Evolutionary conservation across 345 rosid species (phyloP).

Genomic region (Reutealis trisperma): DNA sequence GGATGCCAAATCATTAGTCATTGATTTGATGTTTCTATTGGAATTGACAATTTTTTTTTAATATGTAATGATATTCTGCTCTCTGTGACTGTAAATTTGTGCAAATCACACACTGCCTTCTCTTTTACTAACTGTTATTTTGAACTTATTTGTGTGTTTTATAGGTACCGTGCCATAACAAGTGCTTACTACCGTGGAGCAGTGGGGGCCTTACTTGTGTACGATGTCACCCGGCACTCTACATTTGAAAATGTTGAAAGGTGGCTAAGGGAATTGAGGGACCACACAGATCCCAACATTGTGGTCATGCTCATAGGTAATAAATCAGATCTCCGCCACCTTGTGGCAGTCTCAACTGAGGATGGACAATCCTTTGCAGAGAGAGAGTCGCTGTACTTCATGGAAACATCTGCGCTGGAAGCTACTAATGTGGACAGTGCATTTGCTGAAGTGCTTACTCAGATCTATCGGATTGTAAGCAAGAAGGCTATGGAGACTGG

Average conservation of each 20-base stretch:
- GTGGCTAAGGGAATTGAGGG: conserved; percentile 90
- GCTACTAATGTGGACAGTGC: conserved; percentile 87
- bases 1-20: neutral
- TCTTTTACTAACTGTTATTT: neutral
- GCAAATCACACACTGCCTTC: neutral
- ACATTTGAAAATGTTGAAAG: conserved; percentile 89
- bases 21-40: neutral
- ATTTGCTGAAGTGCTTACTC: conserved; percentile 84
- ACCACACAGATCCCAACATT: conserved; percentile 90
- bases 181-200: conserved; percentile 97
- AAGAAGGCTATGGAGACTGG: conserved; percentile 85
- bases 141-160: neutral
- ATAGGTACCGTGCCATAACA: conserved; percentile 92
- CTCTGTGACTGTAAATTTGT: neutral
- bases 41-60: neutral
- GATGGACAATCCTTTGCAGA: conserved; percentile 80
- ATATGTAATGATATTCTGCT: neutral
- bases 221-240: conserved; percentile 86
- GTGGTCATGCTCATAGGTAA: conserved; percentile 93
- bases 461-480: conserved; percentile 78
- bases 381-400: conserved; percentile 82
- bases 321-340: conserved; percentile 93
- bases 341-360: conserved; percentile 80
- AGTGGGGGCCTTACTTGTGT: conserved; percentile 85
- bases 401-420: conserved; percentile 94